phyloP scores from a whole-genome alignment of 805 yeast species.

The Sugiyamaella boreocaroliniensis region DNA sequence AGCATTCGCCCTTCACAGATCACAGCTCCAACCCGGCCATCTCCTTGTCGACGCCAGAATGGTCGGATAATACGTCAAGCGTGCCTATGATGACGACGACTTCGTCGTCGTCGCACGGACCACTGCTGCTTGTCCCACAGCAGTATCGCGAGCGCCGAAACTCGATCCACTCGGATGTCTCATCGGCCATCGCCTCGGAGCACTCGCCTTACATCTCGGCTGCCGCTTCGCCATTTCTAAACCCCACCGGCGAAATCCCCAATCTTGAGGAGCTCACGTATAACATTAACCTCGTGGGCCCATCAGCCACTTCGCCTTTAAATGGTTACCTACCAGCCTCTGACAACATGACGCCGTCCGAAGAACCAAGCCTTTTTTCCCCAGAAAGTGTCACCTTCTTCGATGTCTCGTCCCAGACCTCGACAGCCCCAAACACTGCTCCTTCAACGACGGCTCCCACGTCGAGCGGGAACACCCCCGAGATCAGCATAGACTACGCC shows the following conservation, averaged over 20 bases:
- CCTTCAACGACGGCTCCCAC: not conserved
- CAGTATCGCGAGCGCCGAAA: conserved; percentile 1
- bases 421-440: not conserved
- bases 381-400: not conserved
- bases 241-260: conserved; percentile 6
- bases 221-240: conserved; percentile 13
- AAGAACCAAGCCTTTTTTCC: not conserved
- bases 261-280: conserved; percentile 14
- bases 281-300: conserved; percentile 11
- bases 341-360: not conserved
- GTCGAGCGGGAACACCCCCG: conserved; percentile 3
- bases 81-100: not conserved
- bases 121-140: not conserved
- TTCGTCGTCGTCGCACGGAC: not conserved
- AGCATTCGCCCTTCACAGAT: not conserved
- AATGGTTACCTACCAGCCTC: not conserved
- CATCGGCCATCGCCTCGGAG: conserved; percentile 7
- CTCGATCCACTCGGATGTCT: conserved; percentile 13
- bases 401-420: not conserved
- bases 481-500: conserved; percentile 6
- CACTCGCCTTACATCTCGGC: conserved; percentile 17
- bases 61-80: not conserved
- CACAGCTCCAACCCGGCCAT: not conserved
- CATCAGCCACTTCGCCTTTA: not conserved
- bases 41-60: not conserved